Evolutionary conservation across 139 green algal genomes (phyloP).

Genomic region (Chlamydomonas sphaeroides): DNA sequence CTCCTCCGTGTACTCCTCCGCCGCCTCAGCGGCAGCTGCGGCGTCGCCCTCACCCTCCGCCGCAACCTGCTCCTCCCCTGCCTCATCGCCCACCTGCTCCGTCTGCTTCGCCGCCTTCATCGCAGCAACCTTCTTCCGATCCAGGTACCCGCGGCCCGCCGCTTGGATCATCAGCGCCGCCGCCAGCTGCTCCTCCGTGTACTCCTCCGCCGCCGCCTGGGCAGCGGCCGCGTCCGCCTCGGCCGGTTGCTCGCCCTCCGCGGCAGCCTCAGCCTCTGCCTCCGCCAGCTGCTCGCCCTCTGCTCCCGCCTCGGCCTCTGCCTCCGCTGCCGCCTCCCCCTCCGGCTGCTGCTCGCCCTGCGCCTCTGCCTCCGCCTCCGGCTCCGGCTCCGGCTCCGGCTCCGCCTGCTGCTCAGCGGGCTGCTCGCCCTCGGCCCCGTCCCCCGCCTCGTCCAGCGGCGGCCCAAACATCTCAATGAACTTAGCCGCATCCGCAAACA

Average conservation of each 20-base stretch:
- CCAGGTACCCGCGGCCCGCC: background rate
- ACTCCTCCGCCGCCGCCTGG: background rate
- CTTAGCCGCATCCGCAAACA: conserved; percentile 27
- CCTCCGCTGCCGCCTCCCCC: background rate
- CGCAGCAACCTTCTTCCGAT: conserved; percentile 2
- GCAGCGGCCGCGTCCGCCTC: too few relatives aligned
- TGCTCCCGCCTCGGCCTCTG: background rate
- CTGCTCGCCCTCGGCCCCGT: background rate
- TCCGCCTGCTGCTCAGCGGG: background rate
- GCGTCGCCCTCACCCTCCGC: background rate
- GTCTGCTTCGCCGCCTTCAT: background rate
- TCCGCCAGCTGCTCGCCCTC: background rate
- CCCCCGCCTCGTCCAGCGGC: background rate
- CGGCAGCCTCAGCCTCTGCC: background rate
- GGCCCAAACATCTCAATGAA: conserved; percentile 14
- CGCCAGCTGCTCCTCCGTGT: conserved; percentile 12
- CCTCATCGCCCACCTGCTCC: background rate
- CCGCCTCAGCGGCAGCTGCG: background rate
- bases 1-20: background rate
- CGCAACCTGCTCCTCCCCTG: background rate
- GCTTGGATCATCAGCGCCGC: background rate
- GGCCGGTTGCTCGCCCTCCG: background rate
- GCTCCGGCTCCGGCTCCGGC: background rate
- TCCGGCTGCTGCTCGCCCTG: background rate
- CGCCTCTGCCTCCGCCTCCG: background rate